phyloP scores from a whole-genome alignment of 2,329 filamentous ascomycete genomes.

The Aspergillus felis region DNA sequence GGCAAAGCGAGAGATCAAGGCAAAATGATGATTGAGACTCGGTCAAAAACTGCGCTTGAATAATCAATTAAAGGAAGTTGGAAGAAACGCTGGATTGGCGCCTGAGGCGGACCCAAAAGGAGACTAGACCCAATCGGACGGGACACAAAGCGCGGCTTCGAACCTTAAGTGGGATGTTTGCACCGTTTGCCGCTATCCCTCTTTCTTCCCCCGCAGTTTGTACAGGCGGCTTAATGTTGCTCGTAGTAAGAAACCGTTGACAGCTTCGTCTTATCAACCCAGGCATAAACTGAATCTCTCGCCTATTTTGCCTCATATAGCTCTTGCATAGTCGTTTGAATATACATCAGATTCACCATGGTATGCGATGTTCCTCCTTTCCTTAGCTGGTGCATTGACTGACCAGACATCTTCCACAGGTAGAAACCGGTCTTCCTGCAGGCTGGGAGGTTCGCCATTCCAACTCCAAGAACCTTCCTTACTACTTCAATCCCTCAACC shows the following conservation, averaged over 20 bases:
- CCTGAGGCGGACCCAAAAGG: neutral
- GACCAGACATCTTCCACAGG: constrained; percentile 37
- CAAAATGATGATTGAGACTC: neutral
- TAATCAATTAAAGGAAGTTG: constrained; percentile 9
- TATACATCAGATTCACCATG: constrained; percentile 7
- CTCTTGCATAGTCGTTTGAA: neutral
- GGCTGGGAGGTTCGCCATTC: constrained; percentile 96
- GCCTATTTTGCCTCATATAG: neutral
- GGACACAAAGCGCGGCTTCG: constrained; percentile 2
- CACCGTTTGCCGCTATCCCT: constrained; percentile 16
- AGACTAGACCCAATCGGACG: constrained; percentile 9
- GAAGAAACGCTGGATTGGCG: constrained; percentile 12
- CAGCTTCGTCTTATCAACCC: neutral
- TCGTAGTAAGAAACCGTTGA: neutral
- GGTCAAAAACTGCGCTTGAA: neutral
- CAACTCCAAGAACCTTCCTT: constrained; percentile 97
- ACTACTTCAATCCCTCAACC: constrained; percentile 89
- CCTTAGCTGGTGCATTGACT: constrained; percentile 5
- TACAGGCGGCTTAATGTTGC: neutral
- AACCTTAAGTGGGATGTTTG: constrained; percentile 12
- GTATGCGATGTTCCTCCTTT: neutral
- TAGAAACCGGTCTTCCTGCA: constrained; percentile 74
- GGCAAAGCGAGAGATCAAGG: neutral
- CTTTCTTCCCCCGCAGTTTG: constrained; percentile 29
- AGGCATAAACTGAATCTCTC: neutral